Percentiles rank a stretch among this genome's conserved stretches.
These are phyloP conservation scores for Hordeum vulgare DNA, from an alignment of 176 grass and related monocot species.

Conservation along the genomic window DNA sequence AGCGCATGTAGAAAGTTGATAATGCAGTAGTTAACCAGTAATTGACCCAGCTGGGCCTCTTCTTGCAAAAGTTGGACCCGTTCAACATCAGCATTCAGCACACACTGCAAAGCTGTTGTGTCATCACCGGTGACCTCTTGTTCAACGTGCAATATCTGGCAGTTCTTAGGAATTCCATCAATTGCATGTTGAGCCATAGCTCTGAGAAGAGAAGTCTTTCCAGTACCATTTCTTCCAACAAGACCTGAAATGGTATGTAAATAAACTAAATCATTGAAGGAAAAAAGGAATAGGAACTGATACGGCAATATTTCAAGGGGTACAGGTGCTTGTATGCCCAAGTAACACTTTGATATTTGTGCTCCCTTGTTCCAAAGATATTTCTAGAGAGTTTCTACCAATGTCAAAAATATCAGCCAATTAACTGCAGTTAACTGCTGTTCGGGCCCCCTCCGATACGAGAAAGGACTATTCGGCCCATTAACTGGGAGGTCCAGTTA, in stretches of 20 bases:
- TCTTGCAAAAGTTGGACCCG: constrained; percentile 76
- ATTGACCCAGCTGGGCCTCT: constrained; percentile 62
- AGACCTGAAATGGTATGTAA: constrained; percentile 55
- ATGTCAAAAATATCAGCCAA: too few relatives aligned
- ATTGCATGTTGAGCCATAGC: constrained; percentile 89
- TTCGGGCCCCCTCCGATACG: too few relatives aligned
- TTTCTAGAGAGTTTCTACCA: neutral
- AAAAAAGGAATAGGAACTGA: neutral
- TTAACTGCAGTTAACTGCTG: too few relatives aligned
- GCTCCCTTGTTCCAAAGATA: neutral
- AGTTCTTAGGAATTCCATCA: constrained; percentile 97
- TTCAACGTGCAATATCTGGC: constrained; percentile 97
- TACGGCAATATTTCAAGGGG: neutral
- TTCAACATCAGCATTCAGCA: constrained; percentile 80
- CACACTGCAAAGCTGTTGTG: constrained; percentile 81
- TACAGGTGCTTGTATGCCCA: neutral
- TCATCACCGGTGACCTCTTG: constrained; percentile 90
- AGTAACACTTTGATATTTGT: neutral
- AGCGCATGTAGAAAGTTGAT: neutral
- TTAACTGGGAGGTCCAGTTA: too few relatives aligned
- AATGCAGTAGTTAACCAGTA: constrained; percentile 38
- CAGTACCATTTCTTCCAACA: constrained; percentile 95
- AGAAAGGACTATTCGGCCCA: too few relatives aligned
- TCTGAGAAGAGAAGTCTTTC: constrained; percentile 95
- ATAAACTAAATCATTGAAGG: neutral